These are phyloP conservation scores for Thalassia testudinum DNA, from an alignment of 116 monocot species.

Conservation along the genomic window DNA sequence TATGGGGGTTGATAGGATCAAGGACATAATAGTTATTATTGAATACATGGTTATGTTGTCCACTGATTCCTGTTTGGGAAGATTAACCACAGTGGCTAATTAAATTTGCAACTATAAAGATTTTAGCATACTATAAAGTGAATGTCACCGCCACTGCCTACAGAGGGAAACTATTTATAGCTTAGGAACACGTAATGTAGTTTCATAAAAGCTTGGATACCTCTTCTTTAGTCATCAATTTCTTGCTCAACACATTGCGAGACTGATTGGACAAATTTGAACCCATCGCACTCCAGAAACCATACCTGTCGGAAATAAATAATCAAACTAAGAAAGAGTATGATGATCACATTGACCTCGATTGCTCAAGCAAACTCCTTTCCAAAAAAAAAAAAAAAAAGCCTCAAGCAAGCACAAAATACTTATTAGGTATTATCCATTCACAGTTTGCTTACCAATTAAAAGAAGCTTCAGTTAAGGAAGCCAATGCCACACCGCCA, in stretches of 20 bases:
- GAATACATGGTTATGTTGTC: slow-evolving; percentile 96
- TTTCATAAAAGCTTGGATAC: slow-evolving; percentile 8
- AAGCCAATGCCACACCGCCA: slow-evolving; percentile 75
- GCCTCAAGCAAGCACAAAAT: too few species aligned
- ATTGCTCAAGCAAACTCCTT: too few species aligned
- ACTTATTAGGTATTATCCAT: not conserved
- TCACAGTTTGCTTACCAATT: slow-evolving; percentile 36
- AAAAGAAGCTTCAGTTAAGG: slow-evolving; percentile 70
- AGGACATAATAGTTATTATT: slow-evolving; percentile 84
- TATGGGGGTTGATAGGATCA: slow-evolving; percentile 51
- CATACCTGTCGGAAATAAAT: slow-evolving; percentile 34
- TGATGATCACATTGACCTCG: too few species aligned
- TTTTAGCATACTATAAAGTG: too few species aligned
- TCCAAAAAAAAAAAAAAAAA: too few species aligned
- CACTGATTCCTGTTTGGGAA: slow-evolving; percentile 65
- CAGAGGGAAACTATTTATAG: not conserved
- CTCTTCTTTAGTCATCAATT: slow-evolving; percentile 84
- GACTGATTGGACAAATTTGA: slow-evolving; percentile 90
- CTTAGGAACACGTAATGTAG: not conserved
- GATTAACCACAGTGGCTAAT: not conserved
- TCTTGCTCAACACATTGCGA: slow-evolving; percentile 95
- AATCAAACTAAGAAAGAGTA: not conserved
- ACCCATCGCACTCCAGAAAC: slow-evolving; percentile 99
- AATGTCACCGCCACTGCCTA: not conserved
- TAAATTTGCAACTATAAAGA: too few species aligned